Conservation (phyloP, 225 moss, liverwort and hornwort species). For the Marchantia paleacea region DNA sequence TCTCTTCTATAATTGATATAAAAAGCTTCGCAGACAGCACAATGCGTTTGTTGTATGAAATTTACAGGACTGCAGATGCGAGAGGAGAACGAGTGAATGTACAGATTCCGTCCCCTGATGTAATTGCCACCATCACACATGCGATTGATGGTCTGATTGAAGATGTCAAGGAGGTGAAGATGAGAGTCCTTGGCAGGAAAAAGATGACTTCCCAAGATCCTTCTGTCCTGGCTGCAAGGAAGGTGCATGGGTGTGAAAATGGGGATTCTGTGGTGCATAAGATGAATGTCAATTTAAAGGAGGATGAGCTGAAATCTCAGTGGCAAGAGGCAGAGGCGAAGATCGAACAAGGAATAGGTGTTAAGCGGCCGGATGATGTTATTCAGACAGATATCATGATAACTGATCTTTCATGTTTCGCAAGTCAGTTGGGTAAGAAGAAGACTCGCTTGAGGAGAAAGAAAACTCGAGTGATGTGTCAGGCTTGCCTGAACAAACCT, state of each 20-base stretch:
- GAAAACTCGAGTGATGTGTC: background rate
- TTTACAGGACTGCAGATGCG: background rate
- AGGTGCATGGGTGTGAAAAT: background rate
- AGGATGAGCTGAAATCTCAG: background rate
- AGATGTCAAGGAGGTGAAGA: slow-evolving; percentile 9
- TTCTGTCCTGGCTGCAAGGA: background rate
- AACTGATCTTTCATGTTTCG: background rate
- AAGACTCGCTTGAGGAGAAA: background rate
- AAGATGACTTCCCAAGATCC: background rate
- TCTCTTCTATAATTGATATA: background rate
- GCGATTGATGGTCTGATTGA: slow-evolving; percentile 5
- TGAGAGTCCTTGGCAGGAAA: background rate
- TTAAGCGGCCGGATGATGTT: background rate
- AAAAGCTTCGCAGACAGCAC: background rate
- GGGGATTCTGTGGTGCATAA: background rate
- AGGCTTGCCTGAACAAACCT: background rate
- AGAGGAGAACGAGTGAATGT: background rate
- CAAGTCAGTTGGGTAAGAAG: background rate
- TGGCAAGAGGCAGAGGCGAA: background rate
- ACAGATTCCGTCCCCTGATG: background rate
- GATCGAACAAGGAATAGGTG: background rate
- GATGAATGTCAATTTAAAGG: background rate
- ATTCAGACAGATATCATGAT: background rate
- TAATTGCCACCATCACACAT: background rate
- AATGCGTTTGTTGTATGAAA: background rate